Conservation (phyloP, 805 yeast genomes). For the Deakozyma indianensis region DNA sequence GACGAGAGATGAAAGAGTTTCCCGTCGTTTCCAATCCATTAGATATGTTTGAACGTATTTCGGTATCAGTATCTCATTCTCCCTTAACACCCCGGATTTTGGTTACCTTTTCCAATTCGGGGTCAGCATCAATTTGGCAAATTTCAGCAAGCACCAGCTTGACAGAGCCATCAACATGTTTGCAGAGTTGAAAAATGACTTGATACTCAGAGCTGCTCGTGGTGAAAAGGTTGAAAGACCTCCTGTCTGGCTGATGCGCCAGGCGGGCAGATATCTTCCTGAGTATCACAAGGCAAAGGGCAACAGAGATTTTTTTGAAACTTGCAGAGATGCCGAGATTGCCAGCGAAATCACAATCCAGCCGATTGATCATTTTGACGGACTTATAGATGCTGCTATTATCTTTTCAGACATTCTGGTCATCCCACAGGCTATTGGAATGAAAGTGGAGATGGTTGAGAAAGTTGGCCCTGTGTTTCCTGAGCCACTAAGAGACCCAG, state of each 20-base stretch:
- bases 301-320: constrained; percentile 76
- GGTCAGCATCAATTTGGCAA: too few relatives aligned
- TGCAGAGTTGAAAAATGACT: constrained; percentile 74
- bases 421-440: constrained; percentile 97
- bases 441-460: constrained; percentile 85
- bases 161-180: too few relatives aligned
- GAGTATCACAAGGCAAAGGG: constrained; percentile 87
- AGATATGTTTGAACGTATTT: too few relatives aligned
- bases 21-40: too few relatives aligned
- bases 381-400: constrained; percentile 90
- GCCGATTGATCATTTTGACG: constrained; percentile 81
- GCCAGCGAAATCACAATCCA: constrained; percentile 93
- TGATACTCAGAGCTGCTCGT: constrained; percentile 79
- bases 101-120: too few relatives aligned
- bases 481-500: constrained; percentile 65
- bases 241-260: constrained; percentile 45
- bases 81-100: too few relatives aligned
- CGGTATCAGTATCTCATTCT: too few relatives aligned
- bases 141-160: too few relatives aligned
- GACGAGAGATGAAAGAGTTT: too few relatives aligned
- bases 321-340: constrained; percentile 88
- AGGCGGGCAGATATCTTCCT: constrained; percentile 30
- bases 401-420: constrained; percentile 92
- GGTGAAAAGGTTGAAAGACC: constrained; percentile 92
- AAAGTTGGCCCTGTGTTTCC: constrained; percentile 92